Percentiles rank a stretch among this genome's conserved stretches.
Conservation (phyloP, 805 yeast genomes). For the Candida maris region DNA sequence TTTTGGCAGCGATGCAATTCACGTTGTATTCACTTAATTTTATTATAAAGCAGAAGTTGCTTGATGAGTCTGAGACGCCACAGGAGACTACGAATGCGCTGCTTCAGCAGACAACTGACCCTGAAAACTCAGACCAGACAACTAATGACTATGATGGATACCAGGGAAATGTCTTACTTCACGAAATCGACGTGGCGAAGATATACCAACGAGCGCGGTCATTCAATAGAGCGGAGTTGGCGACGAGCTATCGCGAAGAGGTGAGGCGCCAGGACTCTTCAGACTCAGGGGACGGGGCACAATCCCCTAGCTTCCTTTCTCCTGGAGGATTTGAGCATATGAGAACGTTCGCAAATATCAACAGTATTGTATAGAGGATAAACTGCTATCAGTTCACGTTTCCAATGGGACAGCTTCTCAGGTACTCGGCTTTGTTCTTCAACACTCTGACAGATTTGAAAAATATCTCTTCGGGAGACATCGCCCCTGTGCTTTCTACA, state of each 20-base stretch:
- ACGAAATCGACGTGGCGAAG: constrained; percentile 33
- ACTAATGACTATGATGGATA: constrained; percentile 38
- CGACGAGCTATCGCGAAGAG: constrained; percentile 4
- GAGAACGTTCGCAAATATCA: constrained; percentile 12
- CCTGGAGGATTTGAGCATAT: constrained; percentile 13
- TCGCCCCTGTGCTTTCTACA: constrained; percentile 93
- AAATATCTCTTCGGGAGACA: constrained; percentile 95
- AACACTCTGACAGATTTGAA: constrained; percentile 83
- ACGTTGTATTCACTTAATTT: constrained; percentile 30
- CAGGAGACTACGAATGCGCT: constrained; percentile 7
- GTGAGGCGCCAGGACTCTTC: neutral
- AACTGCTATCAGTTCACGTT: constrained; percentile 23
- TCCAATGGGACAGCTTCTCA: constrained; percentile 74
- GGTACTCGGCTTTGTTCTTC: constrained; percentile 77
- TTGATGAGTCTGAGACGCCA: constrained; percentile 22
- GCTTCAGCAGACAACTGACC: constrained; percentile 5
- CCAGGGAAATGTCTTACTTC: constrained; percentile 38
- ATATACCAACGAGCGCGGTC: constrained; percentile 23
- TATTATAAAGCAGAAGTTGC: constrained; percentile 26
- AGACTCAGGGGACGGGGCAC: neutral
- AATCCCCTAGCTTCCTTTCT: constrained; percentile 3
- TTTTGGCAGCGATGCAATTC: constrained; percentile 29
- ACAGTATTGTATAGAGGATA: constrained; percentile 6
- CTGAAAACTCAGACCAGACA: constrained; percentile 7
- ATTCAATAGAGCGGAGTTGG: constrained; percentile 15